These are phyloP conservation scores for Sporothrix brasiliensis DNA, from an alignment of 2,329 filamentous ascomycete species.

Conservation along the genomic window DNA sequence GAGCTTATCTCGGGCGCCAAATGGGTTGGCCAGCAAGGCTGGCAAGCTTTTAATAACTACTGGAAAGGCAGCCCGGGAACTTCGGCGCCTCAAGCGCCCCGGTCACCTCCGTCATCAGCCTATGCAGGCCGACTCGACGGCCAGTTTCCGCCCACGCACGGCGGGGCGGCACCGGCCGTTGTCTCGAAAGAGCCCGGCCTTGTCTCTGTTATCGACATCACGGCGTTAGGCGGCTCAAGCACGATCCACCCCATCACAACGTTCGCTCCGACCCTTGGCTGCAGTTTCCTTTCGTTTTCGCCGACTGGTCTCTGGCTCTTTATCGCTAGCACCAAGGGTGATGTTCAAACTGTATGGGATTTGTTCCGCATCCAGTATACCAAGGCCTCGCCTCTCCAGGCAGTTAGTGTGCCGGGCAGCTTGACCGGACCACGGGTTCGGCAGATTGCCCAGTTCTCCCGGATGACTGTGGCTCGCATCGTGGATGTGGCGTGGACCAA, in stretches of 20 bases:
- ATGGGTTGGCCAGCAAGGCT: constrained; percentile 76
- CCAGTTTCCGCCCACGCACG: constrained; percentile 77
- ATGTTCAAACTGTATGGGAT: constrained; percentile 81
- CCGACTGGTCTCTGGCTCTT: constrained; percentile 73
- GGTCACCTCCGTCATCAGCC: constrained; percentile 46
- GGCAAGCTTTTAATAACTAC: constrained; percentile 78
- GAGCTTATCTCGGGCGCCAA: constrained; percentile 73
- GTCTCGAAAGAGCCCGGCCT: constrained; percentile 69
- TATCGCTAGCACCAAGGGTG: constrained; percentile 81
- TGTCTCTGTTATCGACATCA: constrained; percentile 73
- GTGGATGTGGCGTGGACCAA: constrained; percentile 87
- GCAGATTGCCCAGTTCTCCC: constrained; percentile 83
- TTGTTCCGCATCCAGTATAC: constrained; percentile 67
- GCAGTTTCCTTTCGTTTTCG: constrained; percentile 78
- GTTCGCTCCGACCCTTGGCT: constrained; percentile 71
- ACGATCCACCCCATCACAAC: constrained; percentile 68
- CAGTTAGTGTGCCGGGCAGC: constrained; percentile 46
- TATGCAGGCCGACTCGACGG: constrained; percentile 49
- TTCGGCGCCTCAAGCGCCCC: constrained; percentile 48
- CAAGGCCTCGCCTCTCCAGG: constrained; percentile 63
- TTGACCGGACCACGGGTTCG: constrained; percentile 67
- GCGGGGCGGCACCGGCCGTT: constrained; percentile 56
- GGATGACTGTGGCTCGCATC: constrained; percentile 88
- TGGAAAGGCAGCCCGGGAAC: constrained; percentile 62
- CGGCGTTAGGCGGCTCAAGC: constrained; percentile 57